phyloP scores from a whole-genome alignment of 305 asterid species.

The Ilex paraguariensis region DNA sequence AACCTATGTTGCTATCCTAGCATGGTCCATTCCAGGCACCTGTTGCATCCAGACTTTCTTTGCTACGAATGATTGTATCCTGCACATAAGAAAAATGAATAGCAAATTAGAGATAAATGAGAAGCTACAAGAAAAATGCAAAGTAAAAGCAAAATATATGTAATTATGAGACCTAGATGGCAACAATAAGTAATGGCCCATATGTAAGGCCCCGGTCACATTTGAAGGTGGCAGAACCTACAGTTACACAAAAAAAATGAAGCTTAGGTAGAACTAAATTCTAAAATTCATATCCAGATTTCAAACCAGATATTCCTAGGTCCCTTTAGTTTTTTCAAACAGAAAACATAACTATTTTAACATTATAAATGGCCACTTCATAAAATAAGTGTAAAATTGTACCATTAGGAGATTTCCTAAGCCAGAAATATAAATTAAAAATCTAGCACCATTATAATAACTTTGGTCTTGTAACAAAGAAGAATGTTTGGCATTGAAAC shows the following conservation, averaged over 20 bases:
- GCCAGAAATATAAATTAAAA: too few relatives aligned
- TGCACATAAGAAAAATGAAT: constrained; percentile 23
- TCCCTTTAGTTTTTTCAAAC: too few relatives aligned
- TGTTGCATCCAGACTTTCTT: constrained; percentile 93
- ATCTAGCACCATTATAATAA: too few relatives aligned
- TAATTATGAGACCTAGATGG: constrained; percentile 59
- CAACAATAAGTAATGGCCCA: constrained; percentile 95
- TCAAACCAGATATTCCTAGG: too few relatives aligned
- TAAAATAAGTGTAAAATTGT: too few relatives aligned
- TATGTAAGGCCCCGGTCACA: constrained; percentile 94
- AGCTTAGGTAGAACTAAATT: too few relatives aligned
- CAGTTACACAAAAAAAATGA: constrained; percentile 14
- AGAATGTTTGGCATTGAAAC: too few relatives aligned
- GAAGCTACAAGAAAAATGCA: constrained; percentile 4
- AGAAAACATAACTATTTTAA: too few relatives aligned
- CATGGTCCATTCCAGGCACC: constrained; percentile 99
- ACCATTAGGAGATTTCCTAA: too few relatives aligned
- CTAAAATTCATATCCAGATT: too few relatives aligned
- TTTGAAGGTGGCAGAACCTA: constrained; percentile 97
- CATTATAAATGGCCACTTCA: too few relatives aligned
- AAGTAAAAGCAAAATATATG: constrained; percentile 9
- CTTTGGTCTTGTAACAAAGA: too few relatives aligned
- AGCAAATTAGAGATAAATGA: constrained; percentile 2
- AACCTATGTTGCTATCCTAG: constrained; percentile 97
- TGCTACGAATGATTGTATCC: constrained; percentile 96